A percentile compares a stretch with the other conserved stretches of the same genome.
Conservation (phyloP, 2,329 filamentous ascomycete species). For the Fusarium coicis region DNA sequence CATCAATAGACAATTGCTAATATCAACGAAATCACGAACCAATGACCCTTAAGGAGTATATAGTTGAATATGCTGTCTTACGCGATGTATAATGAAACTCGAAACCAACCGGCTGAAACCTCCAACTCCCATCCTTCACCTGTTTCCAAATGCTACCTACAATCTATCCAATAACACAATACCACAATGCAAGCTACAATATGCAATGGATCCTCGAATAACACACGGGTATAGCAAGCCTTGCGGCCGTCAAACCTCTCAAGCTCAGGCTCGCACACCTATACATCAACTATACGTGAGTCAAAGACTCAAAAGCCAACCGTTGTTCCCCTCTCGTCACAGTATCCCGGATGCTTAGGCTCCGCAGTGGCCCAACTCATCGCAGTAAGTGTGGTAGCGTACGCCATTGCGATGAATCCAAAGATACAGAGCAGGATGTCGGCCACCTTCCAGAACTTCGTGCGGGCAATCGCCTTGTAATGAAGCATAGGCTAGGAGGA, state of each 20-base stretch:
- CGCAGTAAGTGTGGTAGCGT: slow-evolving; percentile 88
- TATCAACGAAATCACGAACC: neutral
- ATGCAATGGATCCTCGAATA: slow-evolving; percentile 28
- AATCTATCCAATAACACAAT: slow-evolving; percentile 39
- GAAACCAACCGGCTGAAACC: slow-evolving; percentile 13
- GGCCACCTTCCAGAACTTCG: slow-evolving; percentile 71
- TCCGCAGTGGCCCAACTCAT: slow-evolving; percentile 81
- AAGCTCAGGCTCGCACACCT: neutral
- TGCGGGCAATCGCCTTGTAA: slow-evolving; percentile 81
- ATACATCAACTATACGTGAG: neutral
- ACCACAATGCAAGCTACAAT: slow-evolving; percentile 38
- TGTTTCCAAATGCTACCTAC: slow-evolving; percentile 32
- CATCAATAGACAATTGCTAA: slow-evolving; percentile 17
- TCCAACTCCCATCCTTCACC: slow-evolving; percentile 30
- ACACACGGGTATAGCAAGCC: slow-evolving; percentile 12
- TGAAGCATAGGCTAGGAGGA: slow-evolving; percentile 84
- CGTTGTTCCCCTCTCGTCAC: slow-evolving; percentile 54
- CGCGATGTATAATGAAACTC: slow-evolving; percentile 1
- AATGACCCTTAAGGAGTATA: neutral
- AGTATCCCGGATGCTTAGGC: slow-evolving; percentile 63
- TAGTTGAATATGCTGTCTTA: neutral
- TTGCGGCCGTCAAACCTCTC: slow-evolving; percentile 21
- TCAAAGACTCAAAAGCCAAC: slow-evolving; percentile 23
- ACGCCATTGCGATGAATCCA: slow-evolving; percentile 87
- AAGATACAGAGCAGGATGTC: slow-evolving; percentile 85